A percentile compares a stretch with the other conserved stretches of the same genome.
Conservation (phyloP, 2,329 filamentous ascomycete species). For the Xylariaceae sp. region DNA sequence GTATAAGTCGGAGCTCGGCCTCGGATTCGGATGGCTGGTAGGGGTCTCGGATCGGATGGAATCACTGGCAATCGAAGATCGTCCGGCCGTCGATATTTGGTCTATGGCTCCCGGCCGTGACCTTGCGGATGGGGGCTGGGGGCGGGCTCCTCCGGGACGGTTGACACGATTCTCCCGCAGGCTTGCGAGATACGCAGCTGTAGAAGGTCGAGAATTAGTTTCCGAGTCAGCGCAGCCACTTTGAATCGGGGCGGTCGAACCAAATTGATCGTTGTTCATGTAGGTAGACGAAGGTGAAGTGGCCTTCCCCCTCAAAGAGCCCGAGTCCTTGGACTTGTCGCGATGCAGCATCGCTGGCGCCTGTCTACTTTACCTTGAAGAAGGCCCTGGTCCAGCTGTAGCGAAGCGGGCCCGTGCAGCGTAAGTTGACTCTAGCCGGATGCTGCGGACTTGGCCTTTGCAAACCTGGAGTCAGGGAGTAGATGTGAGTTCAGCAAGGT, state of each 20-base stretch:
- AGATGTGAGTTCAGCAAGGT: not conserved
- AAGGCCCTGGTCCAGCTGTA: not conserved
- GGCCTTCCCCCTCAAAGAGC: constrained; percentile 43
- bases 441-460: not conserved
- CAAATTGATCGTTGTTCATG: constrained; percentile 63
- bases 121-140: constrained; percentile 42
- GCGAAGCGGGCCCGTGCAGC: not conserved
- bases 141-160: constrained; percentile 66
- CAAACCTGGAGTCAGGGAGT: not conserved
- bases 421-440: not conserved
- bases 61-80: constrained; percentile 29
- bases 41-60: constrained; percentile 32
- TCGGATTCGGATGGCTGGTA: constrained; percentile 31
- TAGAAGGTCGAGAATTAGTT: constrained; percentile 13
- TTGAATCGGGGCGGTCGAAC: constrained; percentile 37
- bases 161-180: constrained; percentile 62
- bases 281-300: constrained; percentile 57
- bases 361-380: not conserved
- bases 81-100: constrained; percentile 21
- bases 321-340: constrained; percentile 31
- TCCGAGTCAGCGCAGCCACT: constrained; percentile 3
- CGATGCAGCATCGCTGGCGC: constrained; percentile 23
- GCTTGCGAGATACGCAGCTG: constrained; percentile 57
- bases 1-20: constrained; percentile 29
- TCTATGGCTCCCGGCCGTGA: constrained; percentile 30